Conservation (phyloP, 306 rosid genomes). For the Vigna radiata region DNA sequence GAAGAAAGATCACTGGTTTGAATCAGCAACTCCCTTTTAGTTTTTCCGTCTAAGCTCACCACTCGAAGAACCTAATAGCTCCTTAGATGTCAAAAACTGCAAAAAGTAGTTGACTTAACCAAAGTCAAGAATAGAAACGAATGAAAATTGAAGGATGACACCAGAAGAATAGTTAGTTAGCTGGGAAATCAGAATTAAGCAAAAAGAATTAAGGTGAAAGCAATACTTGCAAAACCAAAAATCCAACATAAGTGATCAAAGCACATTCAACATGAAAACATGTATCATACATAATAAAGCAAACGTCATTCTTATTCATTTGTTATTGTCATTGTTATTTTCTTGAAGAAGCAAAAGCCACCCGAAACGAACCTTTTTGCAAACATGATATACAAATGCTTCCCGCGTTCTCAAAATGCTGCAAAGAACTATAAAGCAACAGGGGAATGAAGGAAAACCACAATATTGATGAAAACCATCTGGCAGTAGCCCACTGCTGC, state of each 20-base stretch:
- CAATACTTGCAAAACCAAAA: constrained; percentile 22
- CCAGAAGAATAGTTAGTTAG: constrained; percentile 14
- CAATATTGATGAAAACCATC: constrained; percentile 27
- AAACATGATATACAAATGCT: constrained; percentile 42
- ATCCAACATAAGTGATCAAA: constrained; percentile 31
- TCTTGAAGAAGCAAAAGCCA: background rate
- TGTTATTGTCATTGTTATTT: constrained; percentile 32
- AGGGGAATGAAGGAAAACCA: constrained; percentile 36
- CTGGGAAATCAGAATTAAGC: constrained; percentile 14
- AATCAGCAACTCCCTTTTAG: constrained; percentile 15
- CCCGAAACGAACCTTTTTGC: constrained; percentile 36
- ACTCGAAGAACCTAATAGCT: background rate
- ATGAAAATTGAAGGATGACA: background rate
- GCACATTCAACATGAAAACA: constrained; percentile 9
- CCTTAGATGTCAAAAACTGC: constrained; percentile 15
- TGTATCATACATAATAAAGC: background rate
- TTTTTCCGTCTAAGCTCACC: constrained; percentile 11
- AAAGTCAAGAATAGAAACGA: constrained; percentile 22
- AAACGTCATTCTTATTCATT: background rate
- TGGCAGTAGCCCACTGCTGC: constrained; percentile 38
- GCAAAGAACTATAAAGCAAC: constrained; percentile 36
- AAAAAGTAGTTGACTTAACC: constrained; percentile 37
- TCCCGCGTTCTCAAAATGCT: constrained; percentile 34
- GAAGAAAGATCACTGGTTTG: constrained; percentile 37
- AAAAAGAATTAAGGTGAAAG: constrained; percentile 22